Evolutionary conservation across 2,329 filamentous ascomycete genomes (phyloP), one percentile per base, ranked within the genome.

Genomic region (Dothistroma septosporum): DNA sequence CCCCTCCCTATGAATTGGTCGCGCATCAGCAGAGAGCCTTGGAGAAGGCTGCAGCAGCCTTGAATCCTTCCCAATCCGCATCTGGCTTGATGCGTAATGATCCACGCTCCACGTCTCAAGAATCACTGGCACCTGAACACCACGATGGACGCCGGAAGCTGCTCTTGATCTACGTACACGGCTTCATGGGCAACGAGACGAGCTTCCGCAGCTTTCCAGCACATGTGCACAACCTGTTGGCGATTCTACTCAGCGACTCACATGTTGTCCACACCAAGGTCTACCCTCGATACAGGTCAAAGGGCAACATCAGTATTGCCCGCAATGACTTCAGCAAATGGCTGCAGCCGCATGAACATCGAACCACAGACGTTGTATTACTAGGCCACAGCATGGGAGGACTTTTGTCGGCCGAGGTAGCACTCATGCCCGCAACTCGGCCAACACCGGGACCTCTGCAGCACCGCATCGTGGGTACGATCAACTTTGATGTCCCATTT

Each of bases 341-440:
- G 91, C 79, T 96, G 32, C 79, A 83, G 60, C 91, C 91, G 7
- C 90, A 95, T 68, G 88, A 93, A 73, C 84, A 84, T 31, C 77
- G 82, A 4, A 83, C 80, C 21, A 92, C 91, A 0, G 92, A 97
- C 77, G 82, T 95, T 2, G 81, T 97, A 21, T 80, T 97, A 2
- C 79, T 96, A 2, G 92, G 92, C 0, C 92, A 96, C 74, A 95
- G 90, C 47, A 93, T 97, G 86, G 92, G 92, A 16, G 92, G 92
- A 1, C 80, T 97, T 24, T 75, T 97, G 28, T 85, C 89, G 28
- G 90, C 90, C 1, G 92, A 97, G 68, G 84, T 95, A 28, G 86
- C 85, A 2, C 78, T 96, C 49, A 82, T 89, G 73, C 75, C 66
- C 12, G 69, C 76, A 1, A 24, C 70, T 64, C 53, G 72, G 14